Evolutionary conservation across 805 yeast genomes (phyloP).

Genomic region (Komagataella pastoris): DNA sequence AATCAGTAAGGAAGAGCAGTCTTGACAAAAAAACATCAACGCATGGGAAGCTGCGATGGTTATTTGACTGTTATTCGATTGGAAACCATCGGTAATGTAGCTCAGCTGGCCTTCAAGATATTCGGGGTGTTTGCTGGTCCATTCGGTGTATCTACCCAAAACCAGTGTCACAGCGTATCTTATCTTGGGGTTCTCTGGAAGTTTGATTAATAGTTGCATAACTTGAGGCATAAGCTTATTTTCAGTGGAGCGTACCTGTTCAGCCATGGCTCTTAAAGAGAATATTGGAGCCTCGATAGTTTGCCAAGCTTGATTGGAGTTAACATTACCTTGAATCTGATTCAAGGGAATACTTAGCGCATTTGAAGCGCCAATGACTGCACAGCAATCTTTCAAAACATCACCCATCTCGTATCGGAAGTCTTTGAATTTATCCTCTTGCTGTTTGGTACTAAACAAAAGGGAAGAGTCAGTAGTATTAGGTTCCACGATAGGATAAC

Average conservation of each 20-base stretch:
- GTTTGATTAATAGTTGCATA: constrained; percentile 49
- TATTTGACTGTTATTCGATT: constrained; percentile 30
- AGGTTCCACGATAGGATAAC: constrained; percentile 55
- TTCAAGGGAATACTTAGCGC: constrained; percentile 63
- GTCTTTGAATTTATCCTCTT: constrained; percentile 84
- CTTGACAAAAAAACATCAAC: constrained; percentile 86
- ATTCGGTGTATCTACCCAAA: constrained; percentile 89
- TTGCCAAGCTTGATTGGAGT: constrained; percentile 50
- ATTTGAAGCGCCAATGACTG: constrained; percentile 64
- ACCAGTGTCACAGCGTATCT: constrained; percentile 90
- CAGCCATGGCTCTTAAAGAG: constrained; percentile 87
- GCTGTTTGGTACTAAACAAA: constrained; percentile 61
- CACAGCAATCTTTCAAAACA: constrained; percentile 91
- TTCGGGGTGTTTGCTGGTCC: constrained; percentile 84
- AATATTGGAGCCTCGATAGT: constrained; percentile 82
- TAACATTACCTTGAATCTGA: constrained; percentile 23
- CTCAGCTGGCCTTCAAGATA: constrained; percentile 70
- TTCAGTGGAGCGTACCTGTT: constrained; percentile 64
- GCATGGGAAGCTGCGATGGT: constrained; percentile 87
- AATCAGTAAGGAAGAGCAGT: constrained; percentile 58
- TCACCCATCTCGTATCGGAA: constrained; percentile 97
- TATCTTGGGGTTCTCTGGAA: constrained; percentile 78
- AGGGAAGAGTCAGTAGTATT: constrained; percentile 20
- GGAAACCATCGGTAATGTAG: constrained; percentile 71
- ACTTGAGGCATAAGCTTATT: constrained; percentile 58